Percentiles rank a stretch among this genome's conserved stretches.
These are phyloP conservation scores for Citrus trifoliata DNA, from an alignment of 345 rosid species.

Conservation along the genomic window DNA sequence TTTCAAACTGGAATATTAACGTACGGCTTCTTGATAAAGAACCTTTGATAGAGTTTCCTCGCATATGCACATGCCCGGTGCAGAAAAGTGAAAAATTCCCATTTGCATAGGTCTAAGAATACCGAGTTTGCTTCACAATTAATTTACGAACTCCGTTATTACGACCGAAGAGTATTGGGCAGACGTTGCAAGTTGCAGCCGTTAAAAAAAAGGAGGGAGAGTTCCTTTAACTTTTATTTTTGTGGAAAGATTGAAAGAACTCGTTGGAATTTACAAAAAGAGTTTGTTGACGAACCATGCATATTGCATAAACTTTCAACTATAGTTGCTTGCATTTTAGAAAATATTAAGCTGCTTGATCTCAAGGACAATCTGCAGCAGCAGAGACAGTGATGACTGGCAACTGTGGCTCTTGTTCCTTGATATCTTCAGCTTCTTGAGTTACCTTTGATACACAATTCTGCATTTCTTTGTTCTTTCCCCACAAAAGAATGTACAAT, in stretches of 20 bases:
- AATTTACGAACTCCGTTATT: not conserved
- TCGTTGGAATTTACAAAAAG: not conserved
- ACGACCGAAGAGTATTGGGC: not conserved
- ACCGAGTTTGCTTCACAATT: not conserved
- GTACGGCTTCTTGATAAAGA: not conserved
- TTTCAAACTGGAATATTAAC: not conserved
- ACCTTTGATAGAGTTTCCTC: not conserved
- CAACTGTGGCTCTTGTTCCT: constrained; percentile 31
- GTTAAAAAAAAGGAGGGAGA: not conserved
- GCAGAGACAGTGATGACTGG: constrained; percentile 27
- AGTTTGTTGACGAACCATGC: not conserved
- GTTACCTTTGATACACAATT: constrained; percentile 30
- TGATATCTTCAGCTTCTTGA: constrained; percentile 31
- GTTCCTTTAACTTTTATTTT: not conserved
- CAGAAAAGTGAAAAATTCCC: not conserved
- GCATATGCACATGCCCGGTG: not conserved
- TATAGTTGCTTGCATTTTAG: too few species aligned
- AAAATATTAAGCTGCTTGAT: constrained; percentile 2
- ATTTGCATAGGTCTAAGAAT: not conserved
- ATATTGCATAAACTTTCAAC: too few species aligned
- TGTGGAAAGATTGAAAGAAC: not conserved
- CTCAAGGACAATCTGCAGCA: constrained; percentile 13
- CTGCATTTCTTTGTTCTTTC: constrained; percentile 53
- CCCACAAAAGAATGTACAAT: constrained; percentile 67
- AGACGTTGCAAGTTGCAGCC: not conserved